Conservation (phyloP, 352 stramenopile genomes). For the Phytophthora boehmeriae region DNA sequence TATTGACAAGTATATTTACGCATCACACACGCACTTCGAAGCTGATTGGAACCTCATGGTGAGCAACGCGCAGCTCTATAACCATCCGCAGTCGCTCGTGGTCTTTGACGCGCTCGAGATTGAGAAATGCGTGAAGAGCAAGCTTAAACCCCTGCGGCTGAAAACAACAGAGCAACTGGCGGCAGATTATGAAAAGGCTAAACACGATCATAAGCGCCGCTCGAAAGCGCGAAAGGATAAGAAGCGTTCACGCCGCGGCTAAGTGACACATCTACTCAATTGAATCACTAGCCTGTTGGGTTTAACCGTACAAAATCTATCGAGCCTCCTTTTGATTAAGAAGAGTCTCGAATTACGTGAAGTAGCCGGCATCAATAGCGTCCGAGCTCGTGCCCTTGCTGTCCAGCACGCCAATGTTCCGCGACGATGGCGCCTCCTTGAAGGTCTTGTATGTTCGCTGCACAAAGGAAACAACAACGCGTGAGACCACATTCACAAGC, state of each 20-base stretch:
- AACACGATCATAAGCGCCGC: conserved; percentile 80
- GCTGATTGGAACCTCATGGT: conserved; percentile 88
- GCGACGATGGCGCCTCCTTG: conserved; percentile 73
- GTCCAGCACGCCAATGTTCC: conserved; percentile 70
- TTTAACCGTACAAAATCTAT: conserved; percentile 49
- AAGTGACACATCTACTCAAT: conserved; percentile 26
- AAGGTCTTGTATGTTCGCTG: conserved; percentile 89
- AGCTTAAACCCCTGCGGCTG: conserved; percentile 70
- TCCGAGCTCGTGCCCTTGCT: conserved; percentile 74
- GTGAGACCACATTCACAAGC: conserved; percentile 4
- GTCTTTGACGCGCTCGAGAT: conserved; percentile 86
- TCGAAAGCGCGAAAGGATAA: conserved; percentile 82
- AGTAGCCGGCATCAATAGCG: conserved; percentile 87
- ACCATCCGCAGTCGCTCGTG: conserved; percentile 84
- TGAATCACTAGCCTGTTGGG: conserved; percentile 24
- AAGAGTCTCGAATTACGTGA: conserved; percentile 53
- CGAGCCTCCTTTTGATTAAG: conserved; percentile 8
- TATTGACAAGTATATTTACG: conserved; percentile 72
- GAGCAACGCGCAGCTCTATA: conserved; percentile 88
- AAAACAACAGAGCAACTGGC: conserved; percentile 67
- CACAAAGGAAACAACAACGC: conserved; percentile 2
- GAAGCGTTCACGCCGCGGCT: conserved; percentile 61
- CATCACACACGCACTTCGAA: conserved; percentile 69
- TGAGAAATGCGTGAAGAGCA: conserved; percentile 81
- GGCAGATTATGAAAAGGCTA: conserved; percentile 74